phyloP scores from a whole-genome alignment of 2,329 filamentous ascomycete genomes.

The Stagonosporopsis vannaccii region DNA sequence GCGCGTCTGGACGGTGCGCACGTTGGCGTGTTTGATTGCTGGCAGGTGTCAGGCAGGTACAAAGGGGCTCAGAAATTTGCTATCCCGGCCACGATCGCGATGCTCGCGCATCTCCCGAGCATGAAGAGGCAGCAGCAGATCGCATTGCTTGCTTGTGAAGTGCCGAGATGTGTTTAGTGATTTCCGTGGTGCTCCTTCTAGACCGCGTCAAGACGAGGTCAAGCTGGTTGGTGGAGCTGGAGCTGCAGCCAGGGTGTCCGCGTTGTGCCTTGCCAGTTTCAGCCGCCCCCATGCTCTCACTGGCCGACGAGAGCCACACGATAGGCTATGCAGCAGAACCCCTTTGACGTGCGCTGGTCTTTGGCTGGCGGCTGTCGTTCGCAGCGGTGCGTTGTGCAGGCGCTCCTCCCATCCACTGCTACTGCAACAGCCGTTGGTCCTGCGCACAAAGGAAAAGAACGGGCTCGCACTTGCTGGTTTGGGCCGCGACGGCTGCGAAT shows the following conservation, averaged over 20 bases:
- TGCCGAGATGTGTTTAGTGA: slow-evolving; percentile 10
- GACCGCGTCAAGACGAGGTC: slow-evolving; percentile 6
- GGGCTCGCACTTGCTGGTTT: slow-evolving; percentile 11
- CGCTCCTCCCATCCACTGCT: not conserved
- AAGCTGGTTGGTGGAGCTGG: slow-evolving; percentile 30
- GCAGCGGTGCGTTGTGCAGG: slow-evolving; percentile 14
- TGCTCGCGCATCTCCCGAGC: slow-evolving; percentile 11
- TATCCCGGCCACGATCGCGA: slow-evolving; percentile 1
- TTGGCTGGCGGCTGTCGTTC: slow-evolving; percentile 13
- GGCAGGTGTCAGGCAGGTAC: not conserved
- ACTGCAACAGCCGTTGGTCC: slow-evolving; percentile 10
- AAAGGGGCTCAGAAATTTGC: slow-evolving; percentile 5
- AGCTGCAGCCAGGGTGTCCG: slow-evolving; percentile 26
- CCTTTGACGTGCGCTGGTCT: slow-evolving; percentile 4
- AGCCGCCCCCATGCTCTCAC: slow-evolving; percentile 23
- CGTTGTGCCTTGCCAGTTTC: slow-evolving; percentile 30
- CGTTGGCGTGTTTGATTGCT: slow-evolving; percentile 4
- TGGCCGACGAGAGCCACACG: slow-evolving; percentile 13
- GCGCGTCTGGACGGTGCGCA: not conserved
- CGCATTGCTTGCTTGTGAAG: slow-evolving; percentile 9
- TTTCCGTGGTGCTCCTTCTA: slow-evolving; percentile 18
- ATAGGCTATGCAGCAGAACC: slow-evolving; percentile 23
- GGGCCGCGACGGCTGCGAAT: slow-evolving; percentile 19
- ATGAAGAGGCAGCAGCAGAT: slow-evolving; percentile 4
- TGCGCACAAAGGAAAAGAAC: slow-evolving; percentile 13